A percentile compares a stretch with the other conserved stretches of the same genome.
Conservation (phyloP, 169 alveolate species). For the Plasmodium coatneyi region DNA sequence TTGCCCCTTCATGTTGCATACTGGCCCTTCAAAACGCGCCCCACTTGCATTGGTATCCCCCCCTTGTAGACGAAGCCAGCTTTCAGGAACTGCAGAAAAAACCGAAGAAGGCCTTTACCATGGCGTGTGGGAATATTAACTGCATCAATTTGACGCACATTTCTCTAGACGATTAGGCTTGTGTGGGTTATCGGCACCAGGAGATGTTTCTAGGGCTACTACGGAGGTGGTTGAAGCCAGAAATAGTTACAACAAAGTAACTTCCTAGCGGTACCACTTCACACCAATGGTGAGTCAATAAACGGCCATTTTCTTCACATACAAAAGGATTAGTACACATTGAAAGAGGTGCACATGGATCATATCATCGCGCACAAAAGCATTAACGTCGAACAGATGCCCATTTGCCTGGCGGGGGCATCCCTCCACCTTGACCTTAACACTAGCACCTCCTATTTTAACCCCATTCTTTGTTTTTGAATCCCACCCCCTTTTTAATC, state of each 20-base stretch:
- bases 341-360: no score
- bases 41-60: background rate
- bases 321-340: background rate
- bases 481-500: constrained; percentile 25
- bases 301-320: background rate
- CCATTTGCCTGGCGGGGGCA: background rate
- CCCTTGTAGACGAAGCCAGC: constrained; percentile 89
- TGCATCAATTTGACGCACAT: constrained; percentile 93
- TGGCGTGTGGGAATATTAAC: constrained; percentile 91
- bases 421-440: background rate
- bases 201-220: background rate
- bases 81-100: constrained; percentile 89
- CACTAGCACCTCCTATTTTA: background rate
- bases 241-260: no score
- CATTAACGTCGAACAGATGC: background rate
- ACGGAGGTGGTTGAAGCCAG: background rate
- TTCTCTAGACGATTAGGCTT: constrained; percentile 84
- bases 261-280: background rate
- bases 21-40: background rate
- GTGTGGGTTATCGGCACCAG: background rate
- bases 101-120: constrained; percentile 89
- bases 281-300: background rate
- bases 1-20: background rate
- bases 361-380: background rate
- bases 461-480: constrained; percentile 14